These are phyloP conservation scores for Lotus japonicus DNA, from an alignment of 306 rosid genomes.

Conservation along the genomic window DNA sequence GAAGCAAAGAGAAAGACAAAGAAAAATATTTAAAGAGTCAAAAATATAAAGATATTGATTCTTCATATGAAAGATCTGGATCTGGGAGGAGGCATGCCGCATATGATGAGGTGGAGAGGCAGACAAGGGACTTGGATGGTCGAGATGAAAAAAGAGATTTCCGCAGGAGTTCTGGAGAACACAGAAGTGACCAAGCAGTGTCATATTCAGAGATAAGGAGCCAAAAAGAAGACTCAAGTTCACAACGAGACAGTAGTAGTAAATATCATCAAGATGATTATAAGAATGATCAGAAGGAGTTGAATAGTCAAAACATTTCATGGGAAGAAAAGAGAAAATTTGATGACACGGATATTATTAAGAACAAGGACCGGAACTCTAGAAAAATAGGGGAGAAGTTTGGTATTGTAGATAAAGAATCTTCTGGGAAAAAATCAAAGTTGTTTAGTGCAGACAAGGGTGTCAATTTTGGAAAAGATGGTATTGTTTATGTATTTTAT, in stretches of 20 bases:
- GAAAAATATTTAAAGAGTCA: constrained; percentile 33
- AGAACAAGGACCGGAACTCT: constrained; percentile 39
- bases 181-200: constrained; percentile 40
- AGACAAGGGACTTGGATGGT: constrained; percentile 41
- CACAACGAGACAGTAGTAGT: constrained; percentile 34
- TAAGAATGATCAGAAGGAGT: constrained; percentile 44
- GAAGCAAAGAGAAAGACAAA: constrained; percentile 51
- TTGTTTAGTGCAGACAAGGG: constrained; percentile 40
- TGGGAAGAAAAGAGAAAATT: constrained; percentile 40
- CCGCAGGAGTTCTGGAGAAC: constrained; percentile 50
- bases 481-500: constrained; percentile 26
- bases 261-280: constrained; percentile 39
- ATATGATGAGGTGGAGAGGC: constrained; percentile 46
- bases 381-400: constrained; percentile 38
- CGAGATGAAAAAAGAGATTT: constrained; percentile 58
- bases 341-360: constrained; percentile 31
- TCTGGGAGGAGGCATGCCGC: constrained; percentile 45
- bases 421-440: constrained; percentile 53
- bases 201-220: constrained; percentile 47
- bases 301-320: constrained; percentile 35
- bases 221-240: constrained; percentile 34
- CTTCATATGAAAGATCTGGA: constrained; percentile 49
- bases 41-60: constrained; percentile 47
- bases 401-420: constrained; percentile 43
- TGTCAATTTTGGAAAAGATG: constrained; percentile 38